Evolutionary conservation across 169 alveolate genomes (phyloP).

Genomic region (Theileria parva): DNA sequence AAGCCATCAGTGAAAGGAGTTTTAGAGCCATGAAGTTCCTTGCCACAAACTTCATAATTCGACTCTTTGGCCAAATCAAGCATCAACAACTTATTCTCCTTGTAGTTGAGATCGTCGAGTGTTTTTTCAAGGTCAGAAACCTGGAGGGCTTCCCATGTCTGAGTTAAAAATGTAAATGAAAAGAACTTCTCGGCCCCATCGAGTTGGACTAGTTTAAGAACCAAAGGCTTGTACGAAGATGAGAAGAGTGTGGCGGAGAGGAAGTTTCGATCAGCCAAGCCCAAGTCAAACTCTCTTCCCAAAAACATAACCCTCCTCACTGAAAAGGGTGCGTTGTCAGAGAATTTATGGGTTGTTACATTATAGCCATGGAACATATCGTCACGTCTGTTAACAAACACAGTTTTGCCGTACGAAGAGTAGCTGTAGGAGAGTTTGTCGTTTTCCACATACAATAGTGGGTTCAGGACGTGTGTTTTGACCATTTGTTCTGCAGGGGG

Average conservation of each 20-base stretch:
- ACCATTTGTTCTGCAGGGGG: not conserved
- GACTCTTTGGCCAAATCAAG: slow-evolving; percentile 8
- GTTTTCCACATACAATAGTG: not conserved
- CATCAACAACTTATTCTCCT: not conserved
- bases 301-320: slow-evolving; percentile 4
- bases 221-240: not conserved
- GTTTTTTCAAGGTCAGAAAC: not conserved
- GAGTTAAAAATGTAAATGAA: not conserved
- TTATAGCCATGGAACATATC: slow-evolving; percentile 4
- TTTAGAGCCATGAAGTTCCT: slow-evolving; percentile 4
- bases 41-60: not conserved
- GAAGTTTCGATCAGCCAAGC: not conserved
- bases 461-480: not conserved
- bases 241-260: slow-evolving; percentile 13
- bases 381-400: not conserved
- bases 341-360: slow-evolving; percentile 1
- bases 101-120: slow-evolving; percentile 4
- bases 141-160: slow-evolving; percentile 9
- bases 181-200: slow-evolving; percentile 1
- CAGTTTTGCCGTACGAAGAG: slow-evolving; percentile 12
- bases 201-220: not conserved
- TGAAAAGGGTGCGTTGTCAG: not conserved
- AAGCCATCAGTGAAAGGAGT: not conserved
- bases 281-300: slow-evolving; percentile 19
- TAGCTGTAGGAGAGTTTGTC: slow-evolving; percentile 16